A percentile compares a stretch with the other conserved stretches of the same genome.
These are phyloP conservation scores for Talaromyces wortmannii DNA, from an alignment of 495 filamentous ascomycete species.

Conservation along the genomic window DNA sequence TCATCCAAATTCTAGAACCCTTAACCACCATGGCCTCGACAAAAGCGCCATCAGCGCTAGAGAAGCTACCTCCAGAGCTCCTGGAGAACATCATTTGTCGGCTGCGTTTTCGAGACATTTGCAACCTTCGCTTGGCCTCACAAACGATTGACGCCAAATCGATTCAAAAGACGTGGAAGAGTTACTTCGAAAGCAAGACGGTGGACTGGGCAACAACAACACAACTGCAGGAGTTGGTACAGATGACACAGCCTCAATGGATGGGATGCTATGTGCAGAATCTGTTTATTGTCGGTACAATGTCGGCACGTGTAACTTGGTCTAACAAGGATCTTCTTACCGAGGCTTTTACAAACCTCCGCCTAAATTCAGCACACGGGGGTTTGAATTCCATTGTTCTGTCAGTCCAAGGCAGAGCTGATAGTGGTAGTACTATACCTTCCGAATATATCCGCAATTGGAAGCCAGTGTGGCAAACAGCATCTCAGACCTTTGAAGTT, in stretches of 20 bases:
- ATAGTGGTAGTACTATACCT: not conserved
- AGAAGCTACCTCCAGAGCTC: not conserved
- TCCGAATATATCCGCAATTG: not conserved
- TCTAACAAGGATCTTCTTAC: not conserved
- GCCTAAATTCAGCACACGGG: not conserved
- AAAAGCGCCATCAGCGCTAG: not conserved
- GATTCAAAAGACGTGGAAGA: not conserved
- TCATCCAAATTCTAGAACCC: not conserved
- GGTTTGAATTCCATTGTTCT: not conserved
- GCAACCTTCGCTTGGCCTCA: not conserved
- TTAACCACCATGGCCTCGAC: not conserved
- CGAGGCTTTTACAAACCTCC: not conserved
- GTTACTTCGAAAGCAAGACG: not conserved
- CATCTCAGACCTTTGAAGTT: not conserved
- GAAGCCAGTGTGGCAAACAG: not conserved
- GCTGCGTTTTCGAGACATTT: not conserved
- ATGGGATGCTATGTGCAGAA: not conserved
- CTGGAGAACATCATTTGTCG: not conserved
- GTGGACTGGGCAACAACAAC: not conserved
- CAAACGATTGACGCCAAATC: not conserved
- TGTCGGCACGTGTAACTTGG: not conserved
- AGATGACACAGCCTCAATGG: not conserved
- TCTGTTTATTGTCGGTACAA: not conserved
- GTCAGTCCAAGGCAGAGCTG: not conserved
- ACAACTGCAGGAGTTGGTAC: not conserved